Evolutionary conservation across 208 protist species (phyloP).

Genomic region (Blastocrithidia nonstop): DNA sequence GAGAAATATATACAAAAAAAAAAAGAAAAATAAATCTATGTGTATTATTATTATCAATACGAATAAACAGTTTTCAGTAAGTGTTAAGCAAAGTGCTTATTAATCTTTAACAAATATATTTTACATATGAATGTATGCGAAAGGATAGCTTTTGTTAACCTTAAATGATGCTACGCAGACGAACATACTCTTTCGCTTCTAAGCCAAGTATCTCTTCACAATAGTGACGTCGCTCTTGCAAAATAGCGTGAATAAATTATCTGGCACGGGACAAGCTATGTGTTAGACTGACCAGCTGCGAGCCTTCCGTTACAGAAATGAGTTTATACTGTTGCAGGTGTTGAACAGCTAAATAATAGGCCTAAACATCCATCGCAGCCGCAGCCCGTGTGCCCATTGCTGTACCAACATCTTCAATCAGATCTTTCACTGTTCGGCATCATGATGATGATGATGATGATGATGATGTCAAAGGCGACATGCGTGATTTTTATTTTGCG

Average conservation of each 20-base stretch:
- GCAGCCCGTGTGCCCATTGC: conserved; percentile 50
- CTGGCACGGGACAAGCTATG: conserved; percentile 26
- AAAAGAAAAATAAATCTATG: too few species aligned
- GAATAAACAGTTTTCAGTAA: too few species aligned
- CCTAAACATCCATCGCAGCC: conserved; percentile 33
- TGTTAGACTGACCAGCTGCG: conserved; percentile 19
- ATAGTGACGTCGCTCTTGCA: conserved; percentile 17
- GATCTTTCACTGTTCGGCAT: conserved; percentile 33
- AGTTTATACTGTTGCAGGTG: conserved; percentile 37
- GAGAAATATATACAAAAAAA: too few species aligned
- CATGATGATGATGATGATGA: too few species aligned
- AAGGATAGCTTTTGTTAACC: too few species aligned
- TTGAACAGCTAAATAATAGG: conserved; percentile 28
- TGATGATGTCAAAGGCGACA: too few species aligned
- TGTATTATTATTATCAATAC: too few species aligned
- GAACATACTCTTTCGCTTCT: conserved; percentile 37
- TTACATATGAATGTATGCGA: too few species aligned
- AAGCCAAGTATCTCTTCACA: conserved; percentile 35
- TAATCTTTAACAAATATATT: too few species aligned
- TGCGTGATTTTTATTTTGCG: too few species aligned
- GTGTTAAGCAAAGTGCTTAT: too few species aligned
- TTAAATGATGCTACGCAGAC: conserved; percentile 37
- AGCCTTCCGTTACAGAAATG: conserved; percentile 11
- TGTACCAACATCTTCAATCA: conserved; percentile 58
- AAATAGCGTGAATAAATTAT: conserved; percentile 24